Evolutionary conservation across 352 stramenopile genomes (phyloP).

Genomic region (Phytopythium mirpurense): DNA sequence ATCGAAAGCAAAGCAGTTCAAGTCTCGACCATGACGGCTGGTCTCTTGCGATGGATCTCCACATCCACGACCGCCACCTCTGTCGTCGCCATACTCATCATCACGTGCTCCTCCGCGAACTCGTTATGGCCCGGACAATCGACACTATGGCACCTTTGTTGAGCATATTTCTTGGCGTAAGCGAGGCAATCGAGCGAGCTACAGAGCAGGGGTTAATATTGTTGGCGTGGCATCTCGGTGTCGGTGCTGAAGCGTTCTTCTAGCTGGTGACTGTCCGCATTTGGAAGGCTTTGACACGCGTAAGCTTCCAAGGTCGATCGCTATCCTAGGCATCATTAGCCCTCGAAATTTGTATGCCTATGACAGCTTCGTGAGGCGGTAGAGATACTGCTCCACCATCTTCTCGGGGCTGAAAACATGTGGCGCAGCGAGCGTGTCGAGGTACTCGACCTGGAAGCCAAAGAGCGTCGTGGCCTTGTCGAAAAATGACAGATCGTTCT

Average conservation of each 20-base stretch:
- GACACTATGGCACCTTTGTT: constrained; percentile 25
- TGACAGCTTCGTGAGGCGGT: constrained; percentile 25
- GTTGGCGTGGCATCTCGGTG: background rate
- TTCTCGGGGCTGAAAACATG: constrained; percentile 37
- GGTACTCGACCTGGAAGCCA: constrained; percentile 25
- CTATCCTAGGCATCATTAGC: too few species aligned
- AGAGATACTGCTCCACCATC: constrained; percentile 43
- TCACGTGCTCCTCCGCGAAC: constrained; percentile 25
- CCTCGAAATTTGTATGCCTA: too few species aligned
- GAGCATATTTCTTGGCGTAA: constrained; percentile 32
- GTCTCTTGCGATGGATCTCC: constrained; percentile 30
- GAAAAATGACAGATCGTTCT: constrained; percentile 49
- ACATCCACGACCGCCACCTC: constrained; percentile 35
- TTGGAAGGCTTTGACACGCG: too few species aligned
- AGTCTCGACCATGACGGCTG: constrained; percentile 32
- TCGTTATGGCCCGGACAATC: constrained; percentile 33
- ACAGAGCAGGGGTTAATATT: background rate
- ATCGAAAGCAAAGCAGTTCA: constrained; percentile 46
- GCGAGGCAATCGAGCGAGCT: constrained; percentile 30
- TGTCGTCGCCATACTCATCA: constrained; percentile 44
- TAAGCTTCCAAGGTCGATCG: too few species aligned
- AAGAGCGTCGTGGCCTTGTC: constrained; percentile 32
- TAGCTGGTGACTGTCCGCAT: too few species aligned
- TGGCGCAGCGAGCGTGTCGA: constrained; percentile 33
- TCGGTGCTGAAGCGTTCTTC: background rate